Evolutionary conservation across 768 basidiomycete species (phyloP), one percentile per base, ranked within the genome.

Genomic region (Tylopilus balloui): DNA sequence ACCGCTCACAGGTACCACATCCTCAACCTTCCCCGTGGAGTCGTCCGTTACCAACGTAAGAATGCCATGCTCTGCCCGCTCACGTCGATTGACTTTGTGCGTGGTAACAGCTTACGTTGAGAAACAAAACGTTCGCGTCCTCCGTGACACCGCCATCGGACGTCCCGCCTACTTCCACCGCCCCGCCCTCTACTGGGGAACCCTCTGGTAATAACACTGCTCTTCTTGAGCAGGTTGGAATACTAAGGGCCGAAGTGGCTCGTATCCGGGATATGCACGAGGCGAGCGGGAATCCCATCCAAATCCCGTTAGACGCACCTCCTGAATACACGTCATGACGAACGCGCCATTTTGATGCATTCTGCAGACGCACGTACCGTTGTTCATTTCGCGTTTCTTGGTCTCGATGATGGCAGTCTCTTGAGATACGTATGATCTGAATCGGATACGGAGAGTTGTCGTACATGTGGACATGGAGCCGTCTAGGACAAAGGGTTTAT

Each of bases 201-300:
- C 37, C 8, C 14, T 34, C 41, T 0, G 9, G 31, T 17, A 17
- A 15, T 4, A 17, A 29, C 21, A 7, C 40, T 3, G 37, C 3
- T 15, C 20, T 58, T 7, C 7, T 28, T 1, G 49, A 28, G 24
- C 45, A 55, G n/a, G 47, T 59, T 4, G 57, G 40, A 2, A 3
- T 23, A 8, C 37, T 58, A 1, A 38, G 43, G 27, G 46, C 24
- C 1, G 58, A 56, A 31, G 48, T 59, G 2, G 46, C 51, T 20
- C 54, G 51, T 25, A 45, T 59, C 3, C 49, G 51, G 12, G 6
- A 15, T 15, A 6, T 38, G 12, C 42, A 42, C 0, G 7, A 14
- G 10, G 3, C 27, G 6, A 11, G 4, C 6, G 4, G 17, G 32
- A 32, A n/a, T 15, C 6, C 14, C 12, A 15, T 13, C n/a, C 6